Conservation (phyloP, 176 grass and related monocot genomes). For the Melocanna baccifera region DNA sequence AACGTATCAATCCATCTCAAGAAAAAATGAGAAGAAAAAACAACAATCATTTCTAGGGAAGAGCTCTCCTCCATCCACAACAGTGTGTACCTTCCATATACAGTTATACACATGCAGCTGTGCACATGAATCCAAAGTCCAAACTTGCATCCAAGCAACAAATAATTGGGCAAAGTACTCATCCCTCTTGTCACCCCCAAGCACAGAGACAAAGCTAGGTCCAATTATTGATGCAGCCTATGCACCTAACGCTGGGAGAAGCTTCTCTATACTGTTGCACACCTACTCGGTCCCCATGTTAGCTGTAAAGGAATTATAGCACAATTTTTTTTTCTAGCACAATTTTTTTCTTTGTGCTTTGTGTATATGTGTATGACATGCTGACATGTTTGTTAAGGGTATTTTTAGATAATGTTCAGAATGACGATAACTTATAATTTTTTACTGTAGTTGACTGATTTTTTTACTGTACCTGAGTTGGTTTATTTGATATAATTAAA, state of each 20-base stretch:
- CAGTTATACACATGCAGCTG: not conserved
- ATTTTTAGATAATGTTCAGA: too few relatives aligned
- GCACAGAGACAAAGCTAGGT: not conserved
- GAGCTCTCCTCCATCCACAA: not conserved
- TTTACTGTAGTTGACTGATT: too few relatives aligned
- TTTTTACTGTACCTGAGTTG: too few relatives aligned
- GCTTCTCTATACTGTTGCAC: not conserved
- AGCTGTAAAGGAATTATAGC: constrained; percentile 3
- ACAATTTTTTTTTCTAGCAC: not conserved
- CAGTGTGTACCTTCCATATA: not conserved
- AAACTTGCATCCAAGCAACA: not conserved
- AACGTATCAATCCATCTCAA: not conserved
- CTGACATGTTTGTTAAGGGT: not conserved
- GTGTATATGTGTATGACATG: not conserved
- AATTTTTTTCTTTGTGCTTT: constrained; percentile 5
- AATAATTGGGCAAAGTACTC: not conserved
- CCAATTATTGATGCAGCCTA: constrained; percentile 16
- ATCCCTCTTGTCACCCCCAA: not conserved
- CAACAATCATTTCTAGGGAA: not conserved
- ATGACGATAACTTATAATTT: too few relatives aligned
- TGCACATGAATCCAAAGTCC: not conserved
- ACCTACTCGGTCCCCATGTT: not conserved
- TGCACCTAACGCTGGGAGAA: constrained; percentile 10
- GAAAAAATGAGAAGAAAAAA: accelerated
- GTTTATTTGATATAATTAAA: too few relatives aligned